Evolutionary conservation across 2,329 filamentous ascomycete genomes (phyloP).

Genomic region (Paecilomyces formosus): DNA sequence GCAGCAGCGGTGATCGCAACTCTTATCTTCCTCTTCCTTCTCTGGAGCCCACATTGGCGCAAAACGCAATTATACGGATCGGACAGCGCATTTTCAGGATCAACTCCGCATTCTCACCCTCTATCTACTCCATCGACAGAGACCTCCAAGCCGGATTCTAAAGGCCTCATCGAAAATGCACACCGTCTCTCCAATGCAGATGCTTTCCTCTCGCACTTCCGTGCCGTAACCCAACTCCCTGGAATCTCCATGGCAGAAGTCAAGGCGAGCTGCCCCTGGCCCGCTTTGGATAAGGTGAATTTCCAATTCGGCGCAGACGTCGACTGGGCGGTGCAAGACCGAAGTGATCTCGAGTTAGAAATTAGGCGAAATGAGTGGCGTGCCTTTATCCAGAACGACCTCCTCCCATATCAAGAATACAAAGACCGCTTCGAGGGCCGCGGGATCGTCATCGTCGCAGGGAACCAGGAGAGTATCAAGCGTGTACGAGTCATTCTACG

Average conservation of each 20-base stretch:
- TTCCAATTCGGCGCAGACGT: background rate
- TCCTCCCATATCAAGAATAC: background rate
- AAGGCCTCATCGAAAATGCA: background rate
- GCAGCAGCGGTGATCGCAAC: background rate
- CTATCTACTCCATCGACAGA: background rate
- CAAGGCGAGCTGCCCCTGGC: background rate
- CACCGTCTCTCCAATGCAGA: background rate
- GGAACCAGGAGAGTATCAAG: conserved; percentile 15
- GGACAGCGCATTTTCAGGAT: background rate
- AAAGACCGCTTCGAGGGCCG: conserved; percentile 16
- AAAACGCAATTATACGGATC: background rate
- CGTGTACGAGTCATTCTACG: conserved; percentile 13
- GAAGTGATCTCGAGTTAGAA: background rate
- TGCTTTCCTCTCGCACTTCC: background rate
- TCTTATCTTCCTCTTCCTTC: background rate
- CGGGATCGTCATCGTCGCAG: conserved; percentile 24
- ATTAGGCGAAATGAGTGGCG: background rate
- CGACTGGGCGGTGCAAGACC: background rate
- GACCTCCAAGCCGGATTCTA: background rate
- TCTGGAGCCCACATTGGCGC: background rate
- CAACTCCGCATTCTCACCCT: background rate
- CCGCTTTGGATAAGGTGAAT: background rate
- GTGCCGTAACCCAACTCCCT: background rate
- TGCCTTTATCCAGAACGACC: background rate
- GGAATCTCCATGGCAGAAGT: background rate